phyloP scores from a whole-genome alignment of 768 basidiomycete species.

The Boletus vinaceobasis region DNA sequence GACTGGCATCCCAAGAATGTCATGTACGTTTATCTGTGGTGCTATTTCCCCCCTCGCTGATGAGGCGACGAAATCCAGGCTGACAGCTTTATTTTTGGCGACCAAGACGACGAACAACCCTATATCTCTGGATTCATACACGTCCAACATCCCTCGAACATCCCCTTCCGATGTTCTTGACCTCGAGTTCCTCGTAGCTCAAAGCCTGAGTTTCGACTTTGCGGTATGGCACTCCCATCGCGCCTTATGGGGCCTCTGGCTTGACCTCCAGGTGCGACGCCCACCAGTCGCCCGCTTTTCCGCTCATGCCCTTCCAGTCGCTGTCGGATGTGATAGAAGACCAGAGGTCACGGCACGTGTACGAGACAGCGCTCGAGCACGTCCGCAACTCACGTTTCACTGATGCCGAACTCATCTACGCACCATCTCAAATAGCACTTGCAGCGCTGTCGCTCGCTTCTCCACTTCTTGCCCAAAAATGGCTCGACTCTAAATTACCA shows the following conservation, averaged over 20 bases:
- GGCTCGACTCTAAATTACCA: conserved; percentile 47
- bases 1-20: conserved; percentile 99
- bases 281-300: not conserved
- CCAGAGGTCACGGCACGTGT: conserved; percentile 48
- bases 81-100: conserved; percentile 92
- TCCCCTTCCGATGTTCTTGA: conserved; percentile 82
- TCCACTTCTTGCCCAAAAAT: conserved; percentile 56
- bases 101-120: conserved; percentile 97
- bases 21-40: conserved; percentile 59
- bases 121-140: conserved; percentile 83
- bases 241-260: conserved; percentile 83
- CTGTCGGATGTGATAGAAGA: conserved; percentile 50
- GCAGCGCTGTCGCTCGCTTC: conserved; percentile 69
- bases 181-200: conserved; percentile 93
- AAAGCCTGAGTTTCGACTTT: conserved; percentile 92
- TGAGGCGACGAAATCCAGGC: conserved; percentile 46
- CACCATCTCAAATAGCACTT: conserved; percentile 91
- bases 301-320: conserved; percentile 40
- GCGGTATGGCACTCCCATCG: conserved; percentile 89
- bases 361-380: conserved; percentile 63
- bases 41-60: not conserved
- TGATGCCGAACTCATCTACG: conserved; percentile 86
- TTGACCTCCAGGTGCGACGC: conserved; percentile 77
- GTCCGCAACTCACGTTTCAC: conserved; percentile 82
- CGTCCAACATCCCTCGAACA: conserved; percentile 78